Conservation (phyloP, 441 rosid genomes). For the Hura crepitans region DNA sequence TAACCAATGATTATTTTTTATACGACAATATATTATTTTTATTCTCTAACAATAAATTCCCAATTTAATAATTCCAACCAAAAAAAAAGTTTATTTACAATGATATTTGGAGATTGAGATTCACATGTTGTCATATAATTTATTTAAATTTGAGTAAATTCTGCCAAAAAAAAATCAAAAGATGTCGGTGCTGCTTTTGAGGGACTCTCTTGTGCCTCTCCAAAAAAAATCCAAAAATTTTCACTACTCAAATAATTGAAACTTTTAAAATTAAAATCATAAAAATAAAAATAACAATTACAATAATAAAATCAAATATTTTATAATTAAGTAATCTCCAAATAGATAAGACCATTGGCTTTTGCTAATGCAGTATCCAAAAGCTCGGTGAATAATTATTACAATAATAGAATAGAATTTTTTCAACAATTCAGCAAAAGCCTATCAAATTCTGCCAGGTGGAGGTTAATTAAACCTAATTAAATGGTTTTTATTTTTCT, state of each 20-base stretch:
- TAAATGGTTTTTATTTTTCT: background rate
- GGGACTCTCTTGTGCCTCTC: background rate
- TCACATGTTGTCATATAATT: no score
- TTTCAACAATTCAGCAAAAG: background rate
- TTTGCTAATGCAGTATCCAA: background rate
- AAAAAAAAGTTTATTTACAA: no score
- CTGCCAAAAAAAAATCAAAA: background rate
- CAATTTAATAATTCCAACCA: no score
- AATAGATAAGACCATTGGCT: constrained; percentile 2
- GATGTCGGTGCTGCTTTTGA: constrained; percentile 13
- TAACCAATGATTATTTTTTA: no score
- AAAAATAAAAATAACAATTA: no score
- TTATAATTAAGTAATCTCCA: background rate
- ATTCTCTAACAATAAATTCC: no score
- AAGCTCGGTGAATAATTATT: background rate
- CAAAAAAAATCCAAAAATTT: background rate
- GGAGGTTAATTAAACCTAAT: background rate
- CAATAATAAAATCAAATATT: no score
- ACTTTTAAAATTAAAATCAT: background rate
- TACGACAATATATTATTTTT: no score
- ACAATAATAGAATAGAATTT: background rate
- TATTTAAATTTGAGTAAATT: background rate
- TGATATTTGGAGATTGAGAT: no score
- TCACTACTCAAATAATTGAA: background rate
- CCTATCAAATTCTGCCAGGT: background rate